Conservation (phyloP, 2,329 filamentous ascomycete species). For the Graphium sp. region DNA sequence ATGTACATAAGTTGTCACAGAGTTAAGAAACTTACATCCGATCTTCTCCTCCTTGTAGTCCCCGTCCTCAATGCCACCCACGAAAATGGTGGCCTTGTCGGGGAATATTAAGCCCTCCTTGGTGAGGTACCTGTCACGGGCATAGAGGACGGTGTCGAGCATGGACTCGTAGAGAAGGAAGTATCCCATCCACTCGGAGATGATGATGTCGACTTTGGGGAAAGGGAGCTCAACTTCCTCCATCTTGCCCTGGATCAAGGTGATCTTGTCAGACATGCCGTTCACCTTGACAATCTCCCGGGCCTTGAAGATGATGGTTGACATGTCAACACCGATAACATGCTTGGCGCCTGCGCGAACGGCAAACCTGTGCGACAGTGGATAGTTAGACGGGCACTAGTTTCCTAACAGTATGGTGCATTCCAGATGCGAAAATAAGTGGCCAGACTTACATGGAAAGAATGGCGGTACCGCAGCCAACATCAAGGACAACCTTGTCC, state of each 20-base stretch:
- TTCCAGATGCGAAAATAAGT: slow-evolving; percentile 6
- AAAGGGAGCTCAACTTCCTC: slow-evolving; percentile 90
- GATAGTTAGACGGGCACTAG: slow-evolving; percentile 4
- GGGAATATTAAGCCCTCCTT: slow-evolving; percentile 91
- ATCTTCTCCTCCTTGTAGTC: slow-evolving; percentile 99
- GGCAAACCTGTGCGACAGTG: slow-evolving; percentile 60
- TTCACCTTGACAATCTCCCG: slow-evolving; percentile 86
- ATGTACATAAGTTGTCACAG: neutral
- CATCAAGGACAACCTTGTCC: slow-evolving; percentile 72
- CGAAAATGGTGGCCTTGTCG: slow-evolving; percentile 94
- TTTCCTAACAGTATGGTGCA: slow-evolving; percentile 2
- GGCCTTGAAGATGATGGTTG: slow-evolving; percentile 97
- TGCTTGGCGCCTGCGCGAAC: slow-evolving; percentile 93
- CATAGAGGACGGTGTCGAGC: slow-evolving; percentile 95
- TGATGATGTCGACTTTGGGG: slow-evolving; percentile 96
- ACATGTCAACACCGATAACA: slow-evolving; percentile 98
- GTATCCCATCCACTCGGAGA: slow-evolving; percentile 99
- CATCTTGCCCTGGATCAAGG: slow-evolving; percentile 98
- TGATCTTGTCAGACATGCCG: slow-evolving; percentile 90
- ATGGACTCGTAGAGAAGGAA: slow-evolving; percentile 98
- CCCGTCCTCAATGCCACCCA: slow-evolving; percentile 93
- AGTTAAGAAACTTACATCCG: slow-evolving; percentile 52
- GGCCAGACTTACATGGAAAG: slow-evolving; percentile 70
- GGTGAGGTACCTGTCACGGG: slow-evolving; percentile 77
- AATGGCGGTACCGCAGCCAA: slow-evolving; percentile 93